Base-by-base conservation (phyloP, 805 yeast genomes). In the Lipomyces starkeyi region DNA sequence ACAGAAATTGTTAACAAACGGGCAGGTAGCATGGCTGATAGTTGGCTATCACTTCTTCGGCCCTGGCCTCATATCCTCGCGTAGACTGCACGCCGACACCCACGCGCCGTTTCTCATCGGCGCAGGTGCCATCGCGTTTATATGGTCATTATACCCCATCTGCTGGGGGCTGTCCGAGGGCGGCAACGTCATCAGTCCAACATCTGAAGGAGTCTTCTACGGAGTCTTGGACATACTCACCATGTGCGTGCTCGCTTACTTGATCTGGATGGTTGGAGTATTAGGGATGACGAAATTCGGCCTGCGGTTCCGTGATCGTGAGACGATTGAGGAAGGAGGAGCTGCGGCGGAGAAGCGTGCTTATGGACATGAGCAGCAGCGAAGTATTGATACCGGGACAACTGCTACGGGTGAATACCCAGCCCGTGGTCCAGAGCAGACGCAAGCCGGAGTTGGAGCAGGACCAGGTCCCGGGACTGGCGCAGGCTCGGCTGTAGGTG, bases 121-220 rank as follows among this genome's bases (percentile, higher is more conserved):
- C 6, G 20, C 62, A 2, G 61, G 27, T 2, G 47, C 61, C 7
- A 57, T 61, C 29, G 63, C 56, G 34, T 35, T 69, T 27, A 7
- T 69, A 14, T 54, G 47, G 53, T 56, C 68, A 5, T 78, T 86
- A 65, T 84, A 85, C 71, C 85, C 86, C 61, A 73, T 85, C 69
- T 43, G n/a, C 49, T 85, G 87, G 86, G 87, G 85, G 75, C 78
- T 85, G 64, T 77, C 84, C 74, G 90, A 87, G 74, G 90, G 89
- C 80, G 89, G 89, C 77, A 86, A 86, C 74, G 84, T 80, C 55
- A 84, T 87, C 68, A 84, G 82, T 73, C 86, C 87, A 54, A 88
- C 86, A 75, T 81, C 87, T 43, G 89, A 85, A 74, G 83, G 85
- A 57, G 86, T 83, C 27, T 43, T 86, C 78, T 85, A 84, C 74